Percentiles rank a stretch among this genome's conserved stretches.
phyloP scores from a whole-genome alignment of 805 yeast genomes.

The Candida orba region DNA sequence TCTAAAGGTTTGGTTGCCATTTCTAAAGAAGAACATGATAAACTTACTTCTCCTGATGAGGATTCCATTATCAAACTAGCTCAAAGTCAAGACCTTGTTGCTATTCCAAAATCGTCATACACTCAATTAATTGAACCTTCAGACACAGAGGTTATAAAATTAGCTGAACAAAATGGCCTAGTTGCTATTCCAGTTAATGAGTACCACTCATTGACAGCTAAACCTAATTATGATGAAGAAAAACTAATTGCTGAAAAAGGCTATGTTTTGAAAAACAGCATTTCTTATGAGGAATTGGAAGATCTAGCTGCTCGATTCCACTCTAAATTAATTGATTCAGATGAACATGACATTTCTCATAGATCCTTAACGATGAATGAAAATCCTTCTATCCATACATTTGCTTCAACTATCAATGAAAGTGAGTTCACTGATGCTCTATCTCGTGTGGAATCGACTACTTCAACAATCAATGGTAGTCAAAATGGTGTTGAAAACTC shows the following conservation, averaged over 20 bases:
- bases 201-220: conserved; percentile 16
- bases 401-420: conserved; percentile 21
- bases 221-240: conserved; percentile 17
- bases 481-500: not conserved
- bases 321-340: conserved; percentile 28
- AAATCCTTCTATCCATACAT: conserved; percentile 19
- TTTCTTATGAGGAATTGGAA: conserved; percentile 26
- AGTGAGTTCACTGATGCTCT: conserved; percentile 26
- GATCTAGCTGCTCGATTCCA: conserved; percentile 30
- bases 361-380: conserved; percentile 7
- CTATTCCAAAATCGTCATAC: not conserved
- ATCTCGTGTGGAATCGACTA: conserved; percentile 20
- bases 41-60: no score
- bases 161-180: conserved; percentile 14
- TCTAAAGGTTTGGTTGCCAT: no score
- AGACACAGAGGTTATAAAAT: conserved; percentile 2
- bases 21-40: no score
- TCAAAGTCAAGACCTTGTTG: no score
- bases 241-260: not conserved
- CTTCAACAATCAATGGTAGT: conserved; percentile 19
- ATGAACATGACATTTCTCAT: not conserved
- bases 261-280: conserved; percentile 11
- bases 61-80: no score
- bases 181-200: conserved; percentile 14
- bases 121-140: not conserved